phyloP scores from a whole-genome alignment of 2,329 filamentous ascomycete genomes.

The Ceratocystis colombiana region DNA sequence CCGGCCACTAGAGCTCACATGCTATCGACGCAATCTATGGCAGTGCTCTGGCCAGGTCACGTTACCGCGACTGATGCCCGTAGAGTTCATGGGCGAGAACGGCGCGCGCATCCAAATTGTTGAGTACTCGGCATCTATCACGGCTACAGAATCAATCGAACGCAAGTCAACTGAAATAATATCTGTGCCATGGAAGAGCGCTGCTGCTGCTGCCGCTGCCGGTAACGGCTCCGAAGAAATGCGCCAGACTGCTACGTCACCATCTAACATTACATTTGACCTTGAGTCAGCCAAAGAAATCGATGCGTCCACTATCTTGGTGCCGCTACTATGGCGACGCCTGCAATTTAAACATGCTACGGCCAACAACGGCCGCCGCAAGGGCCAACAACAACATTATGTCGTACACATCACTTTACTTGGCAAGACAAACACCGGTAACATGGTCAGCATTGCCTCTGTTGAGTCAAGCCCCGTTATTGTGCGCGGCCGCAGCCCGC shows the following conservation, averaged over 20 bases:
- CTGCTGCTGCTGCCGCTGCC: slow-evolving; percentile 41
- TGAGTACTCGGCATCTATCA: slow-evolving; percentile 70
- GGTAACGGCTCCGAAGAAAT: slow-evolving; percentile 38
- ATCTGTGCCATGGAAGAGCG: slow-evolving; percentile 88
- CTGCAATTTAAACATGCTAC: slow-evolving; percentile 94
- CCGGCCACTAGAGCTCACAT: slow-evolving; percentile 71
- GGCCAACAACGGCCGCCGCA: slow-evolving; percentile 87
- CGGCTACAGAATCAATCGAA: slow-evolving; percentile 83
- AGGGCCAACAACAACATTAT: slow-evolving; percentile 92
- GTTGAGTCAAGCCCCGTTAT: slow-evolving; percentile 89
- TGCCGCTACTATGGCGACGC: slow-evolving; percentile 86
- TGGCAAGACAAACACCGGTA: slow-evolving; percentile 59
- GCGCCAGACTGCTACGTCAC: slow-evolving; percentile 41
- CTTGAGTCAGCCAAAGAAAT: slow-evolving; percentile 53
- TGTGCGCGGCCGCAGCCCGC: slow-evolving; percentile 79
- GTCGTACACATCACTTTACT: slow-evolving; percentile 76
- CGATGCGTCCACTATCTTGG: slow-evolving; percentile 65
- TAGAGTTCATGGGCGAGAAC: slow-evolving; percentile 20
- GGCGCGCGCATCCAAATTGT: slow-evolving; percentile 56
- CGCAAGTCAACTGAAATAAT: slow-evolving; percentile 89
- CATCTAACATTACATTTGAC: slow-evolving; percentile 47
- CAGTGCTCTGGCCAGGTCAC: slow-evolving; percentile 84
- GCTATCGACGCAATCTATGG: slow-evolving; percentile 89
- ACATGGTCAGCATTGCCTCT: slow-evolving; percentile 66
- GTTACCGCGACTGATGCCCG: slow-evolving; percentile 34